A percentile compares a stretch with the other conserved stretches of the same genome.
phyloP scores from a whole-genome alignment of 768 basidiomycete species.

The Glaciozyma antarctica region DNA sequence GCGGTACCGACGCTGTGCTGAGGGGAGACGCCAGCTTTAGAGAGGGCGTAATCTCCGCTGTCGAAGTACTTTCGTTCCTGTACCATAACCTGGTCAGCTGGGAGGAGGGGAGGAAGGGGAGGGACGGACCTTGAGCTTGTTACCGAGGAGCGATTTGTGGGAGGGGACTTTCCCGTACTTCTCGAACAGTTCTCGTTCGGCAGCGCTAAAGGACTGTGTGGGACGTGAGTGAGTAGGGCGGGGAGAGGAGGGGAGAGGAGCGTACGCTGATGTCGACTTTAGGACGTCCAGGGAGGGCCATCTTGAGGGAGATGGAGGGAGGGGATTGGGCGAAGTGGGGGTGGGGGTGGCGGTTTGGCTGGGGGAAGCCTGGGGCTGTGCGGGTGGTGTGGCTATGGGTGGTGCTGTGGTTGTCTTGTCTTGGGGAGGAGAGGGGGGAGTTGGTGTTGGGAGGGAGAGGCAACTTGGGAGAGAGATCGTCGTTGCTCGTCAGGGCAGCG shows the following conservation, averaged over 20 bases:
- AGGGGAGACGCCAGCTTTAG: conserved; percentile 76
- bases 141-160: conserved; percentile 83
- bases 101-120: neutral
- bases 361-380: no score
- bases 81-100: neutral
- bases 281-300: conserved; percentile 42
- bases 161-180: conserved; percentile 90
- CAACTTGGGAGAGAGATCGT: no score
- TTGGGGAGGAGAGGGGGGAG: no score
- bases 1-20: conserved; percentile 86
- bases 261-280: conserved; percentile 90
- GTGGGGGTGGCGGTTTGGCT: no score
- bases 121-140: conserved; percentile 78
- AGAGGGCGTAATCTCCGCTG: conserved; percentile 95
- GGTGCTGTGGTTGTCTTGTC: no score
- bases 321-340: no score
- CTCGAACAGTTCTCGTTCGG: conserved; percentile 88
- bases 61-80: conserved; percentile 99
- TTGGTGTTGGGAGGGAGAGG: no score
- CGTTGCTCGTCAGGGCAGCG: no score
- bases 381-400: no score
- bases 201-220: conserved; percentile 64
- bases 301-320: no score
- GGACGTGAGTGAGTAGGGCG: neutral
- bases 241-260: conserved; percentile 19